Evolutionary conservation across 2,329 filamentous ascomycete genomes (phyloP).

Genomic region (Alternaria viburni): DNA sequence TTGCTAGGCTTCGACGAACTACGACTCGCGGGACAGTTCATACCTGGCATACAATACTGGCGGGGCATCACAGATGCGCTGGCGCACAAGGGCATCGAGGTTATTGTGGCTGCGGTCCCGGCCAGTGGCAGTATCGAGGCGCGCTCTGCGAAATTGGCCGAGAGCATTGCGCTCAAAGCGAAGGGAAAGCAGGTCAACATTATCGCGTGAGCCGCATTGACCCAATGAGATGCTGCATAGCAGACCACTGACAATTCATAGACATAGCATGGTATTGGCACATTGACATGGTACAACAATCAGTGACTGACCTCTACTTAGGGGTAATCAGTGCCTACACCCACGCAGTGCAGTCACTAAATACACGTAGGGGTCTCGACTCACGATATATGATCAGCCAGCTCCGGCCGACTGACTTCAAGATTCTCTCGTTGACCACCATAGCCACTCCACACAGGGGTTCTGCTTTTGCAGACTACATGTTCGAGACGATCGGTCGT

Average conservation of each 20-base stretch:
- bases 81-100: constrained; percentile 62
- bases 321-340: constrained; percentile 41
- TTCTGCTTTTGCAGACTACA: constrained; percentile 67
- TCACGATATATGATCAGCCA: constrained; percentile 69
- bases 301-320: constrained; percentile 31
- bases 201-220: constrained; percentile 59
- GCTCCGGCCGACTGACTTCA: constrained; percentile 68
- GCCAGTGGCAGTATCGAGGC: constrained; percentile 65
- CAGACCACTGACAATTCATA: constrained; percentile 30
- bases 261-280: constrained; percentile 61
- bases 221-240: not conserved
- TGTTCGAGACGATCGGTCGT: constrained; percentile 65
- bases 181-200: constrained; percentile 67
- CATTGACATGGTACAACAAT: not conserved
- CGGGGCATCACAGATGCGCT: constrained; percentile 67
- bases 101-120: constrained; percentile 67
- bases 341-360: constrained; percentile 19
- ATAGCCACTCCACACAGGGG: constrained; percentile 68
- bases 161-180: constrained; percentile 60
- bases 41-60: constrained; percentile 69
- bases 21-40: constrained; percentile 58
- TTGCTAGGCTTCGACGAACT: constrained; percentile 70
- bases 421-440: constrained; percentile 73
- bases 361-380: constrained; percentile 61
- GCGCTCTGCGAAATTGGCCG: constrained; percentile 60